A percentile compares a stretch with the other conserved stretches of the same genome.
phyloP scores from a whole-genome alignment of 148 eudicot genomes.

The Amaranthus cruentus region DNA sequence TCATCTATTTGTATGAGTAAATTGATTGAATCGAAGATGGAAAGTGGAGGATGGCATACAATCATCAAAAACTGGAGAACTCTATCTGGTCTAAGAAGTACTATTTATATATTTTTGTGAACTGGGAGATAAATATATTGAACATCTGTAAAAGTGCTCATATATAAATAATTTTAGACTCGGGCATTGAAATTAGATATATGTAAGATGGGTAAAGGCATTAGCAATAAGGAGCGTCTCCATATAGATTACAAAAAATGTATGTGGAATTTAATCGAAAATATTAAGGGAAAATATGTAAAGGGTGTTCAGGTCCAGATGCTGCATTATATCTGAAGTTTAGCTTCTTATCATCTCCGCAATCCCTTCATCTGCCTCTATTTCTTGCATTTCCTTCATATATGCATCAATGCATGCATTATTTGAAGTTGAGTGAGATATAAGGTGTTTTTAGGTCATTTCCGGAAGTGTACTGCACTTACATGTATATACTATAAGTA shows the following conservation, averaged over 20 bases:
- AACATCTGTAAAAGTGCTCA: background rate
- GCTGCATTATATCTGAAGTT: background rate
- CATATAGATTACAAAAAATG: background rate
- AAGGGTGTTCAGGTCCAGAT: background rate
- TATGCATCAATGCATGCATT: background rate
- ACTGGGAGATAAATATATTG: background rate
- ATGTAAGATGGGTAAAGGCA: background rate
- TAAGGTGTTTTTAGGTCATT: background rate
- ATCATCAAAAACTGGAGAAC: too few species aligned
- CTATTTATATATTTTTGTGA: too few species aligned
- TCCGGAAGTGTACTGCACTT: slow-evolving; percentile 1
- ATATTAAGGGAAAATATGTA: background rate
- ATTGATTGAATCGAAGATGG: too few species aligned
- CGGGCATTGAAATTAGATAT: background rate
- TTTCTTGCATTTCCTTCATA: background rate
- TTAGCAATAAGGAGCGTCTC: background rate
- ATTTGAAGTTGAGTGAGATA: background rate
- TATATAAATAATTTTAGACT: background rate
- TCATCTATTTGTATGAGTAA: too few species aligned
- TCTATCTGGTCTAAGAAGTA: too few species aligned
- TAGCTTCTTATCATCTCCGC: background rate
- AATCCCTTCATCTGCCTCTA: background rate
- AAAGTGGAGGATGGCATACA: too few species aligned
- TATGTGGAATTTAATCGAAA: background rate
- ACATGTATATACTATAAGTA: background rate